phyloP scores from a whole-genome alignment of 768 basidiomycete genomes.

The Psilocybe subaeruginosa region DNA sequence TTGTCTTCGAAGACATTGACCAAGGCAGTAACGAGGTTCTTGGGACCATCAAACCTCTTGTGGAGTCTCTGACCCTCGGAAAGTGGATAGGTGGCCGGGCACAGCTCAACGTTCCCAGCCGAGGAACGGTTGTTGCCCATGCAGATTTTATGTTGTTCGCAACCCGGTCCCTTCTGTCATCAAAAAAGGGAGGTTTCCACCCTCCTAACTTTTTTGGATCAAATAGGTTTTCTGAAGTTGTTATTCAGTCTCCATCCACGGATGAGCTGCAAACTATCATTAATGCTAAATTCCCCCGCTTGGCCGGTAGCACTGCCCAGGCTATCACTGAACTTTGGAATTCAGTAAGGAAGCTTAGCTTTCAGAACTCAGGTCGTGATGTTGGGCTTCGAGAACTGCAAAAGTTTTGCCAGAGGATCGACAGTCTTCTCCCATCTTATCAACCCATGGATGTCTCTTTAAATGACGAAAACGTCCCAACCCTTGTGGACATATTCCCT shows the following conservation, averaged over 20 bases:
- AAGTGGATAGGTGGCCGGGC: conserved; percentile 80
- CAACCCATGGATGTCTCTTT: conserved; percentile 41
- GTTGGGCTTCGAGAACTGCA: conserved; percentile 81
- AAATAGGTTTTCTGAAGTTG: conserved; percentile 80
- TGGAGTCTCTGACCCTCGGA: conserved; percentile 68
- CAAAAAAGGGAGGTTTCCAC: conserved; percentile 50
- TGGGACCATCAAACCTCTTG: conserved; percentile 81
- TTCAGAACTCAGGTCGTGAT: conserved; percentile 55
- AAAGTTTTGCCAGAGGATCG: conserved; percentile 80
- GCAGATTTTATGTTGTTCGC: conserved; percentile 88
- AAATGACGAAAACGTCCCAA: conserved; percentile 22
- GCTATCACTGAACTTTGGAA: conserved; percentile 76
- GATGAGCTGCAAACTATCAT: conserved; percentile 77
- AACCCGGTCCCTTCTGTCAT: conserved; percentile 70
- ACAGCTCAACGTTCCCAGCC: conserved; percentile 71
- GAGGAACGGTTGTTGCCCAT: conserved; percentile 73
- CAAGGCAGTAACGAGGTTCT: conserved; percentile 88
- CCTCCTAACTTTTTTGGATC: conserved; percentile 79
- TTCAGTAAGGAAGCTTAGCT: conserved; percentile 51
- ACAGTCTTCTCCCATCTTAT: conserved; percentile 56
- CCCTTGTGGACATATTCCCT: conserved; percentile 54
- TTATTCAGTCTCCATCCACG: conserved; percentile 58
- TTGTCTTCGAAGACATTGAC: conserved; percentile 93
- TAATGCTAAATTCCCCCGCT: conserved; percentile 60
- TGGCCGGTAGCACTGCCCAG: conserved; percentile 50